Percentiles rank a stretch among this genome's conserved stretches.
phyloP scores from a whole-genome alignment of 495 filamentous ascomycete species.

The Ramalina intermedia region DNA sequence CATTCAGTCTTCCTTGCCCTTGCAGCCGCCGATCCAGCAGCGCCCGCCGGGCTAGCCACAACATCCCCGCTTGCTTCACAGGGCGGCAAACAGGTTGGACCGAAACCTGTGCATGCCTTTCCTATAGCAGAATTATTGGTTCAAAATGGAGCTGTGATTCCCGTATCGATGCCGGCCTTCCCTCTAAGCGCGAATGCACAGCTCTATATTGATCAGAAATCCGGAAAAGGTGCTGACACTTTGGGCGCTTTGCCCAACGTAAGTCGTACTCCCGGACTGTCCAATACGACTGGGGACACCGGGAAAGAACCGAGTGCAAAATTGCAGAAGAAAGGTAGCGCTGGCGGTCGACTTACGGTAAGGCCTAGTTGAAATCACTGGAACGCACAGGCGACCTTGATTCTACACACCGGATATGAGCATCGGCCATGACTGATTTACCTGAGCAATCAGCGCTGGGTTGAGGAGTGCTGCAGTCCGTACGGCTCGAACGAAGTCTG shows the following conservation, averaged over 20 bases:
- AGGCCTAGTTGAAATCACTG: background rate
- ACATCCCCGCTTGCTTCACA: slow-evolving; percentile 24
- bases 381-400: slow-evolving; percentile 19
- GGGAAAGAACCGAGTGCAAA: slow-evolving; percentile 30
- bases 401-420: too few species aligned
- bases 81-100: slow-evolving; percentile 7
- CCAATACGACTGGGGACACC: background rate
- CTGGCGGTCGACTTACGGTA: slow-evolving; percentile 32
- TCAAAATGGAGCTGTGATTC: slow-evolving; percentile 88
- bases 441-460: too few species aligned
- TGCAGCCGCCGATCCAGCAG: slow-evolving; percentile 82
- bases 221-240: slow-evolving; percentile 31
- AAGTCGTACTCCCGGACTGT: slow-evolving; percentile 4
- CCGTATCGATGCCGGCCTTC: slow-evolving; percentile 54
- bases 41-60: slow-evolving; percentile 35
- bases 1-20: slow-evolving; percentile 84
- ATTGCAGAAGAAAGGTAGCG: slow-evolving; percentile 35
- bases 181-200: slow-evolving; percentile 63
- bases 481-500: too few species aligned
- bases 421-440: too few species aligned
- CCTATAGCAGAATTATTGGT: slow-evolving; percentile 83
- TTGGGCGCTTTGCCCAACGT: slow-evolving; percentile 34
- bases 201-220: slow-evolving; percentile 74
- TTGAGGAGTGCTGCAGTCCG: too few species aligned
- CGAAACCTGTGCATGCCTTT: slow-evolving; percentile 37